Evolutionary conservation across 1,284 basidiomycete genomes (phyloP).

Genomic region (Tetrapyrgos nigripes): DNA sequence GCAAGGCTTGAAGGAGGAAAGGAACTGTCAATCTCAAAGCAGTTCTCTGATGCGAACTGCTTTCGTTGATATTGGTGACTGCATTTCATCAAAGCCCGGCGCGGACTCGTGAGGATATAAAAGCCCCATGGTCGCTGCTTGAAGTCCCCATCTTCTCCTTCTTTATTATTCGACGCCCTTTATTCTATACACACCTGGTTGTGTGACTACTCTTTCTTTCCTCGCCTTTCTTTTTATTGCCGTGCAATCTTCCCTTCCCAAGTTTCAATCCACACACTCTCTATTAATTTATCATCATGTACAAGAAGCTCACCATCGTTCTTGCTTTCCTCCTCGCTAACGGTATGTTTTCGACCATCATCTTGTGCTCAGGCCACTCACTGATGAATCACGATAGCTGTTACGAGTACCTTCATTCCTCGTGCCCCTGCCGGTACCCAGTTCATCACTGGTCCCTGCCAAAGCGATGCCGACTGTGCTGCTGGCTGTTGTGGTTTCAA

Average conservation of each 20-base stretch:
- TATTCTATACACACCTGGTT: not conserved
- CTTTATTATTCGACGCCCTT: not conserved
- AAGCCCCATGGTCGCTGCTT: too few species aligned
- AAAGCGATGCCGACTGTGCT: not conserved
- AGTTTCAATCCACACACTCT: not conserved
- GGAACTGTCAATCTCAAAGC: too few species aligned
- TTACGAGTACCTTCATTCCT: not conserved
- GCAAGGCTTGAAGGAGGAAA: too few species aligned
- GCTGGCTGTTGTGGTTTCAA: not conserved
- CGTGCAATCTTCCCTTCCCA: not conserved
- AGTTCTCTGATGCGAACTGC: too few species aligned
- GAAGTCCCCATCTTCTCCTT: not conserved
- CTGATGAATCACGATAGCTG: not conserved
- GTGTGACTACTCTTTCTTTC: not conserved
- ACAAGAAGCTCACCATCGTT: not conserved
- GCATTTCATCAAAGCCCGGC: too few species aligned
- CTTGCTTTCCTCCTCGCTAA: not conserved
- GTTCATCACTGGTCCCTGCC: not conserved
- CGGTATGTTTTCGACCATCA: not conserved
- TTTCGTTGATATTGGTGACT: too few species aligned
- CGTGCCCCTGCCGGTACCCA: not conserved
- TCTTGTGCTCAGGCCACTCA: not conserved
- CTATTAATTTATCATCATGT: not conserved
- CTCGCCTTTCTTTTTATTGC: not conserved
- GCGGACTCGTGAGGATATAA: too few species aligned